phyloP scores from a whole-genome alignment of 2,329 filamentous ascomycete species.

The Microcyclospora pomicola region DNA sequence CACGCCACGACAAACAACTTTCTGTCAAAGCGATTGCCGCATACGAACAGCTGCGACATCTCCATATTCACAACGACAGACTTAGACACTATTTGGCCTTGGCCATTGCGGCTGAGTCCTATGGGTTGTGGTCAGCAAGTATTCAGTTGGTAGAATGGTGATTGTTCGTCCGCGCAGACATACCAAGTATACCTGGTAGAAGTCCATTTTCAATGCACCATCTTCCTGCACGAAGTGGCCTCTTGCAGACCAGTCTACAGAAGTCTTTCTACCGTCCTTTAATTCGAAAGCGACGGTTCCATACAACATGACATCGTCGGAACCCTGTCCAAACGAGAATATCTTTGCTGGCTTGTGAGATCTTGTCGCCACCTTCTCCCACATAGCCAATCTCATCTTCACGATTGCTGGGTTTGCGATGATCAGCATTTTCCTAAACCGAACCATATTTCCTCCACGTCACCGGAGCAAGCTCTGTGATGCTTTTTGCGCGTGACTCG shows the following conservation, averaged over 20 bases:
- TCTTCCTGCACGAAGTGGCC: slow-evolving; percentile 39
- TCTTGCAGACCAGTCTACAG: slow-evolving; percentile 41
- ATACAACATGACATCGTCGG: slow-evolving; percentile 40
- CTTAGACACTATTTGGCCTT: slow-evolving; percentile 7
- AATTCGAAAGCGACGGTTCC: slow-evolving; percentile 40
- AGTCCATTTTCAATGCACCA: slow-evolving; percentile 40
- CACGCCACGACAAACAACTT: no score
- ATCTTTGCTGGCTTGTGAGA: slow-evolving; percentile 35
- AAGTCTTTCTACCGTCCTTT: slow-evolving; percentile 34
- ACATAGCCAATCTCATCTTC: slow-evolving; percentile 37
- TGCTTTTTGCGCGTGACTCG: not conserved
- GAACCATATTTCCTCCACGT: no score
- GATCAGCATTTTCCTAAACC: not conserved
- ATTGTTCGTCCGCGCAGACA: slow-evolving; percentile 12
- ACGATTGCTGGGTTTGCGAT: slow-evolving; percentile 33
- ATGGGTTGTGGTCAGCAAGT: not conserved
- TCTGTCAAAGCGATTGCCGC: no score
- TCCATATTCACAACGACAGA: no score
- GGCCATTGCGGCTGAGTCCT: slow-evolving; percentile 16
- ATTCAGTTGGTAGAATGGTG: not conserved
- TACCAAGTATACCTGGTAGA: slow-evolving; percentile 43
- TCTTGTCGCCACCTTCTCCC: slow-evolving; percentile 37
- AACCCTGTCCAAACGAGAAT: slow-evolving; percentile 34
- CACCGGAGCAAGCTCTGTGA: not conserved
- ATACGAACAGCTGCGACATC: no score